A percentile compares a stretch with the other conserved stretches of the same genome.
Conservation (phyloP, 2,329 filamentous ascomycete genomes). For the Metarhizium album region DNA sequence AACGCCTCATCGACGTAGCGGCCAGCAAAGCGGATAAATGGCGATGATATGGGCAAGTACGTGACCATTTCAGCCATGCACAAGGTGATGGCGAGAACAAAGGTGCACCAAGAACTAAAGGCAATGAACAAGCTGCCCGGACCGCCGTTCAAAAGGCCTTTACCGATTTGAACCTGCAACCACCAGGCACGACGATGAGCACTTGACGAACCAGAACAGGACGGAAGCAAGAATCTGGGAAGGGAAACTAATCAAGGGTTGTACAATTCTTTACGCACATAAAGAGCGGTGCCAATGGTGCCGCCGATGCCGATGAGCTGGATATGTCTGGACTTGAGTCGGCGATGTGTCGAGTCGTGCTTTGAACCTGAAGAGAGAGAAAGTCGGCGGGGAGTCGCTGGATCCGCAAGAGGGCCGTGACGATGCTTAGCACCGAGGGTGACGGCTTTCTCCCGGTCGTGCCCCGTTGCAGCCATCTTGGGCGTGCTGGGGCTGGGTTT, state of each 20-base stretch:
- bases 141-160: conserved; percentile 46
- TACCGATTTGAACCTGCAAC: conserved; percentile 42
- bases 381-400: conserved; percentile 2
- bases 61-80: conserved; percentile 68
- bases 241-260: not conserved
- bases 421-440: not conserved
- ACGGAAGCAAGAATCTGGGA: not conserved
- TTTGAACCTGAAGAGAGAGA: conserved; percentile 12
- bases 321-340: conserved; percentile 45
- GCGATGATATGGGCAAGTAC: conserved; percentile 64
- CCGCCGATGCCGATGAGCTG: conserved; percentile 53
- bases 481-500: not conserved
- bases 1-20: conserved; percentile 67
- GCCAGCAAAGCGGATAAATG: conserved; percentile 68
- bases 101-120: conserved; percentile 50
- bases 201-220: conserved; percentile 4
- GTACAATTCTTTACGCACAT: conserved; percentile 25
- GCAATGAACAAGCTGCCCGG: conserved; percentile 48
- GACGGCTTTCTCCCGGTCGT: conserved; percentile 11
- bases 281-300: conserved; percentile 52
- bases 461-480: conserved; percentile 14
- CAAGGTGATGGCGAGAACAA: conserved; percentile 49
- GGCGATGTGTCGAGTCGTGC: conserved; percentile 36
- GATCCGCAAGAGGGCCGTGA: not conserved
- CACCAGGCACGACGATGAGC: conserved; percentile 11